Percentiles rank a stretch among this genome's conserved stretches.
phyloP scores from a whole-genome alignment of 2,329 filamentous ascomycete genomes.

The Venturia effusa region DNA sequence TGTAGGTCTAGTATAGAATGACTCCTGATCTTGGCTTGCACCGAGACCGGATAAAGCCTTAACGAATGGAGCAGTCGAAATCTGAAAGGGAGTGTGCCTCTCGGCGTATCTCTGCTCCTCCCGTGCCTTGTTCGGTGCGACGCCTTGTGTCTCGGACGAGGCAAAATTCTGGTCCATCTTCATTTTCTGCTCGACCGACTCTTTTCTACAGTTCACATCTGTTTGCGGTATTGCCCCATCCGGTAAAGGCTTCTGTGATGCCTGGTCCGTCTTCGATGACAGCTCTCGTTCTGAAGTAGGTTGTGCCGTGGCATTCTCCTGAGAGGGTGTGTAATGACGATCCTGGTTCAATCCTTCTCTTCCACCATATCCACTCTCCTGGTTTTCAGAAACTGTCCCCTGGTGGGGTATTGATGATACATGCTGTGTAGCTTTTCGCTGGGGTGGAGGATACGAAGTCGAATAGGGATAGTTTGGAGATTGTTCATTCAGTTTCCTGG shows the following conservation, averaged over 20 bases:
- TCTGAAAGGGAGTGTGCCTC: constrained; percentile 39
- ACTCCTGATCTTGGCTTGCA: constrained; percentile 40
- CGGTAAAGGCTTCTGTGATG: constrained; percentile 32
- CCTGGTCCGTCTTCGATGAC: constrained; percentile 35
- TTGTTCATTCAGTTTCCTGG: constrained; percentile 45
- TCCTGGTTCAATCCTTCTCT: constrained; percentile 36
- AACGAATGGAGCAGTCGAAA: constrained; percentile 24
- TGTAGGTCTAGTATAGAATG: constrained; percentile 43
- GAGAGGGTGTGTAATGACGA: constrained; percentile 37
- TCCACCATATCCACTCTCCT: constrained; percentile 14
- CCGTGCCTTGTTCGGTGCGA: constrained; percentile 33
- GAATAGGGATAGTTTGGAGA: constrained; percentile 12
- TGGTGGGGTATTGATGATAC: constrained; percentile 19
- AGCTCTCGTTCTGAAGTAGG: constrained; percentile 28
- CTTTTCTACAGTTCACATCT: not conserved
- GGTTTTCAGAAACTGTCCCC: constrained; percentile 20
- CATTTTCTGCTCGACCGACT: constrained; percentile 12
- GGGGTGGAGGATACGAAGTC: constrained; percentile 13
- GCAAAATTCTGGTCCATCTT: constrained; percentile 23
- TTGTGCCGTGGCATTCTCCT: constrained; percentile 29
- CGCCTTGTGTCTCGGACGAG: constrained; percentile 12
- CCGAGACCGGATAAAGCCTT: constrained; percentile 17
- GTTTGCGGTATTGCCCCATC: constrained; percentile 40
- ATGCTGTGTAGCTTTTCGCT: constrained; percentile 8
- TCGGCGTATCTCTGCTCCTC: constrained; percentile 39